Evolutionary conservation across 164 flowering plant species (phyloP), one percentile per base, ranked within the genome.

Genomic region (Cinnamomum micranthum): DNA sequence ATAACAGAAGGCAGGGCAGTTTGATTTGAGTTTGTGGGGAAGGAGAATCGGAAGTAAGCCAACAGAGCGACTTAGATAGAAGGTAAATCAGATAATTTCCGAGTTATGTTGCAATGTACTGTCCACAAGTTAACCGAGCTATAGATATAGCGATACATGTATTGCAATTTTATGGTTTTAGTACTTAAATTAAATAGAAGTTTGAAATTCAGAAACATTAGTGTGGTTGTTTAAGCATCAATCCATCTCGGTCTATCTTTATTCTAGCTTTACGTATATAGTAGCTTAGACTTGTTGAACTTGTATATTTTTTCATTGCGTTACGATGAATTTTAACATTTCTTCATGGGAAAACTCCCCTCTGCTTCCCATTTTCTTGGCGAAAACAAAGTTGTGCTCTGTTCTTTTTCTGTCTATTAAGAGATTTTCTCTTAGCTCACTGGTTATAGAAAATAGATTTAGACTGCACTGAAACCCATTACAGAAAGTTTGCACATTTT

Each of bases 11-110:
- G 24, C 72, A 69, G 70, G 47, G 77, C 35, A 55, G 60, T 27
- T 31, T 41, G 22, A 25, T 51, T 75, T 62, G 62, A 73, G 68
- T n/a, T 20, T 69, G 41, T 71, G 68, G 51, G 80, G 47, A 41
- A 41, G 74, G 71, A 50, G 68, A 70, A 71, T 58, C 50, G 19
- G 28, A 55, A 66, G 23, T 59, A 65, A 66, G 31, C 22, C 17
- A 67, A 12, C 25, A 15, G 2, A 31, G 70, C 20, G 20, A 28
- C 47, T 5, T 28, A 22, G 41, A 24, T 24, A 12, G 67, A 19
- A 64, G 67, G 25, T 64, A 19, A 24, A 64, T 64, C 67, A 64
- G 67, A 24, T 64, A 10, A 64, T 22, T 64, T 64, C 28, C 67
- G 5, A 22, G 31, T 24, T 22, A 64, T 19, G 67, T 24, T 41